Percentiles rank a stretch among this genome's conserved stretches.
These are phyloP conservation scores for Cadophora sp. DNA, from an alignment of 2,329 filamentous ascomycete species.

Conservation along the genomic window DNA sequence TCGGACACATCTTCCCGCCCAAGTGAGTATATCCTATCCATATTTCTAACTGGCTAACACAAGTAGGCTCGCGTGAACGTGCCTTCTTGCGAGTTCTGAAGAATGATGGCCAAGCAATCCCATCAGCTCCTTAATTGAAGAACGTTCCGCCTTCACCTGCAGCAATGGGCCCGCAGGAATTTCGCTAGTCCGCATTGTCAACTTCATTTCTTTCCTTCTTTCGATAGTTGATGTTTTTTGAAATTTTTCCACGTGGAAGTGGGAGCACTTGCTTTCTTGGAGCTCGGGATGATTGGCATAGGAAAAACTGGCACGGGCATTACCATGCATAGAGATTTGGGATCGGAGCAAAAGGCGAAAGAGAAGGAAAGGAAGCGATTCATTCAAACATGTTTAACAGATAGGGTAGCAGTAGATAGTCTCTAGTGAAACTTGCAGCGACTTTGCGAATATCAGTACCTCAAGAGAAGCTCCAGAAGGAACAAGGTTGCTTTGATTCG, in stretches of 20 bases:
- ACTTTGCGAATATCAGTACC: not conserved
- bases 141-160: not conserved
- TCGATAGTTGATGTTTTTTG: not conserved
- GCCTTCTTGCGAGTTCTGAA: constrained; percentile 40
- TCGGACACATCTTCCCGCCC: constrained; percentile 33
- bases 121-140: constrained; percentile 25
- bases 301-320: constrained; percentile 4
- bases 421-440: not conserved
- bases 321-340: not conserved
- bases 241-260: not conserved
- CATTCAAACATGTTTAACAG: not conserved
- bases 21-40: constrained; percentile 33
- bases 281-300: not conserved
- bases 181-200: not conserved
- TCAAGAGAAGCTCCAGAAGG: not conserved
- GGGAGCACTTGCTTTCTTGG: constrained; percentile 14
- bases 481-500: not conserved
- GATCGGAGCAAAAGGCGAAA: not conserved
- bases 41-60: constrained; percentile 28
- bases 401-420: not conserved
- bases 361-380: not conserved
- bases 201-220: constrained; percentile 7
- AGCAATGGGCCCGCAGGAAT: not conserved
- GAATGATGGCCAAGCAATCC: constrained; percentile 40
- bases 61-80: constrained; percentile 38